Percentiles rank a stretch among this genome's conserved stretches.
Conservation (phyloP, 179 eudicot genomes). For the Spinacia oleracea region DNA sequence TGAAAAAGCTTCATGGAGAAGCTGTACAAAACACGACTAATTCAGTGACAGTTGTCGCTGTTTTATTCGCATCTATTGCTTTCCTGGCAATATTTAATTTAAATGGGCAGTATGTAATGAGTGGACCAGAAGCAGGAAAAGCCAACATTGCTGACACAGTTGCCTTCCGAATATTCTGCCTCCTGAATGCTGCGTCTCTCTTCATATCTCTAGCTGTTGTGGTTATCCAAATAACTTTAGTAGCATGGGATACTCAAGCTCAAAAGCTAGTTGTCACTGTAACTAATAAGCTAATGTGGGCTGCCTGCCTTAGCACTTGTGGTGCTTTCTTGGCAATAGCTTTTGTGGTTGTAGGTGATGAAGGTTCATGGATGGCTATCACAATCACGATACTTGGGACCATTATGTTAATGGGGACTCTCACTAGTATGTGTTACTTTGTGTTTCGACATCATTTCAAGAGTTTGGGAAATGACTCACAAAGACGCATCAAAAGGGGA, state of each 20-base stretch:
- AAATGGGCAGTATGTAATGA: conserved; percentile 55
- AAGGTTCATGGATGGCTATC: conserved; percentile 69
- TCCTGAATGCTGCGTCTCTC: conserved; percentile 65
- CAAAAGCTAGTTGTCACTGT: conserved; percentile 72
- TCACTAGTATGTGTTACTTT: conserved; percentile 71
- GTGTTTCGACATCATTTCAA: conserved; percentile 78
- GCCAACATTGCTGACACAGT: conserved; percentile 49
- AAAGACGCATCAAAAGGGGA: conserved; percentile 67
- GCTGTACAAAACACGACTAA: conserved; percentile 87
- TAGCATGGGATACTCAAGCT: conserved; percentile 86
- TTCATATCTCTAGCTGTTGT: conserved; percentile 83
- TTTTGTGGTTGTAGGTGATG: conserved; percentile 69
- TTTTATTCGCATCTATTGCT: conserved; percentile 83
- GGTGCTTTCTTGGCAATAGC: conserved; percentile 80
- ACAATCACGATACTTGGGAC: conserved; percentile 60
- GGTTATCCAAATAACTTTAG: conserved; percentile 81
- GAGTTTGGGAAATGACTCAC: conserved; percentile 58
- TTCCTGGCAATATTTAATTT: conserved; percentile 80
- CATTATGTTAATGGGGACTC: conserved; percentile 65
- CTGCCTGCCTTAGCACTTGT: conserved; percentile 81
- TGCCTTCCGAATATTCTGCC: conserved; percentile 71
- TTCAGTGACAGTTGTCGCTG: conserved; percentile 85
- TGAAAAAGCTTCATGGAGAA: conserved; percentile 76
- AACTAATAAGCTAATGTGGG: conserved; percentile 88
- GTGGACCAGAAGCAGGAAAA: conserved; percentile 51